Conservation (phyloP, 495 filamentous ascomycete species). For the Aspergillus incahuasiensis region DNA sequence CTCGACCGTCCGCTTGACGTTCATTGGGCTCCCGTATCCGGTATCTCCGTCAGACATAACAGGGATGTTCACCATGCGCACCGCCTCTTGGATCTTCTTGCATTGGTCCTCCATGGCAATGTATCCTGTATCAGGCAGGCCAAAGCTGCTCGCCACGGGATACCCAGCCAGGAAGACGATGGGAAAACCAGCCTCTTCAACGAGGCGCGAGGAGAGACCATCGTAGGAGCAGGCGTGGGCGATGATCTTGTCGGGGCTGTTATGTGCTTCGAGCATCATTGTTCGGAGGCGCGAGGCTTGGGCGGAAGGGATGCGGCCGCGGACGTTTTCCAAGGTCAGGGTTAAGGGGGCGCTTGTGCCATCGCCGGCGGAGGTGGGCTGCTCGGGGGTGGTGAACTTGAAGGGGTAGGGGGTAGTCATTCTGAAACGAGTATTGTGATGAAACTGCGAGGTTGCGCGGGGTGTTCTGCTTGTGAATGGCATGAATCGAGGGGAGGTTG, state of each 20-base stretch:
- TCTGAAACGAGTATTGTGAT: too few relatives aligned
- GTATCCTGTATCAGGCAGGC: constrained; percentile 41
- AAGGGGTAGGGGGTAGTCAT: constrained; percentile 1
- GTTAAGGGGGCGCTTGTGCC: not conserved
- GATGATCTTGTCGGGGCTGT: constrained; percentile 34
- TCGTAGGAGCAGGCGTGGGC: constrained; percentile 38
- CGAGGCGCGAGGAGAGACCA: constrained; percentile 34
- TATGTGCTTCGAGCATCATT: constrained; percentile 27
- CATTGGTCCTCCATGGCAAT: constrained; percentile 42
- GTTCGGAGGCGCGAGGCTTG: constrained; percentile 32
- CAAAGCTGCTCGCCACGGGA: constrained; percentile 28
- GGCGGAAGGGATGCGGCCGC: constrained; percentile 26
- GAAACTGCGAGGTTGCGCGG: too few relatives aligned
- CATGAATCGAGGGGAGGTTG: too few relatives aligned
- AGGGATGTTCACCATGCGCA: constrained; percentile 29
- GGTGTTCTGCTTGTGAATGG: too few relatives aligned
- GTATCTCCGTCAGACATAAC: constrained; percentile 41
- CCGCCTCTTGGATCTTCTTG: constrained; percentile 34
- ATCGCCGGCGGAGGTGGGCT: not conserved
- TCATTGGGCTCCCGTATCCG: constrained; percentile 40
- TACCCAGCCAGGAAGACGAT: constrained; percentile 36
- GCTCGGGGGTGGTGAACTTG: constrained; percentile 1
- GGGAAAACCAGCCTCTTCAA: constrained; percentile 39
- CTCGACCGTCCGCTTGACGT: constrained; percentile 38
- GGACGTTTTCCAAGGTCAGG: constrained; percentile 16